A percentile compares a stretch with the other conserved stretches of the same genome.
Evolutionary conservation across 148 eudicot species (phyloP).

Genomic region (Spergularia bocconei): DNA sequence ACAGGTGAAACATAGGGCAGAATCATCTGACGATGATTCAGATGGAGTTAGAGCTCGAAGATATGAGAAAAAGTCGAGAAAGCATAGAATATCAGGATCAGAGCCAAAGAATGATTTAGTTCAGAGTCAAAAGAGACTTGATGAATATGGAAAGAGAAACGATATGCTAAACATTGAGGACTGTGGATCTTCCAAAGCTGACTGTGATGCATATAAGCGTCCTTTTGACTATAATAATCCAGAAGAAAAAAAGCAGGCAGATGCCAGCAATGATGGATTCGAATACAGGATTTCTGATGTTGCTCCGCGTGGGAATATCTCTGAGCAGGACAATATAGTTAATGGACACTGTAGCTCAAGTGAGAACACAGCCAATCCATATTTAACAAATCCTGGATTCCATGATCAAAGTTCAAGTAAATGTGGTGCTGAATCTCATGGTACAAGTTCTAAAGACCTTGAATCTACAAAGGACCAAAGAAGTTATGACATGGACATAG

Average conservation of each 20-base stretch:
- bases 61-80: slow-evolving; percentile 10
- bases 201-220: slow-evolving; percentile 9
- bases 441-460: not conserved
- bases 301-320: not conserved
- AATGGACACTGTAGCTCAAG: not conserved
- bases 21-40: slow-evolving; percentile 16
- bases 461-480: not conserved
- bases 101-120: slow-evolving; percentile 22
- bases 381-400: not conserved
- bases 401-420: slow-evolving; percentile 1
- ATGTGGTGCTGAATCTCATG: slow-evolving; percentile 8
- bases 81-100: slow-evolving; percentile 21
- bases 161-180: slow-evolving; percentile 8
- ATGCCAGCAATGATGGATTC: not conserved
- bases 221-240: not conserved
- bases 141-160: slow-evolving; percentile 12
- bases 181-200: not conserved
- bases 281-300: not conserved
- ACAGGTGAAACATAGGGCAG: slow-evolving; percentile 12
- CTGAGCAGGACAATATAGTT: slow-evolving; percentile 8
- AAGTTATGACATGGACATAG: not conserved
- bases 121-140: not conserved
- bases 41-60: slow-evolving; percentile 7
- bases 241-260: not conserved
- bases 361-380: not conserved